These are phyloP conservation scores for Aspergillus viridinutans DNA, from an alignment of 2,329 filamentous ascomycete genomes.

Conservation along the genomic window DNA sequence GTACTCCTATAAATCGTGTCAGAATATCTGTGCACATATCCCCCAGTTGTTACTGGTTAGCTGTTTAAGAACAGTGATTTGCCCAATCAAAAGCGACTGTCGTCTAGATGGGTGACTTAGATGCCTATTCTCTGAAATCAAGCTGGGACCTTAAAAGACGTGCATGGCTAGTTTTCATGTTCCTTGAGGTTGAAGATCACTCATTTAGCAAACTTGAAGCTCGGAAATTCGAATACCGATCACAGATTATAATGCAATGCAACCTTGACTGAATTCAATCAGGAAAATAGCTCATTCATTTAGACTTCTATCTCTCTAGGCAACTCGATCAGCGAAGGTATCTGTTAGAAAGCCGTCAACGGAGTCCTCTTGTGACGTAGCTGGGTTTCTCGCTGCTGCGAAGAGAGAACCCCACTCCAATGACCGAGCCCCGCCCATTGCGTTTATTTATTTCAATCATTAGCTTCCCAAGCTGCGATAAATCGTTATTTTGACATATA, in stretches of 20 bases:
- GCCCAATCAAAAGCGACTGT: not conserved
- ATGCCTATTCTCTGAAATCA: not conserved
- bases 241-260: not conserved
- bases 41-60: not conserved
- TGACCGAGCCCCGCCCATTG: conserved; percentile 18
- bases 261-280: not conserved
- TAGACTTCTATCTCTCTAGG: not conserved
- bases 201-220: not conserved
- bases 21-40: not conserved
- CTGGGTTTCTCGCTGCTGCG: not conserved
- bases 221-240: not conserved
- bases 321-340: not conserved
- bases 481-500: not conserved
- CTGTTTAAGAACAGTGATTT: not conserved
- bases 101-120: too few species aligned
- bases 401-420: conserved; percentile 22
- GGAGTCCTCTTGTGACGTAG: conserved; percentile 10
- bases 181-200: not conserved
- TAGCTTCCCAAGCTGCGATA: not conserved
- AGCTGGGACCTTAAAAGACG: not conserved
- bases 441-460: conserved; percentile 16
- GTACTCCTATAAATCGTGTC: not conserved
- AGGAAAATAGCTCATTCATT: not conserved
- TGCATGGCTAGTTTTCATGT: not conserved
- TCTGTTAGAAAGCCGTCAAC: not conserved